Base-by-base conservation (phyloP, 1,284 basidiomycete species). In the Vanrija sp. region DNA sequence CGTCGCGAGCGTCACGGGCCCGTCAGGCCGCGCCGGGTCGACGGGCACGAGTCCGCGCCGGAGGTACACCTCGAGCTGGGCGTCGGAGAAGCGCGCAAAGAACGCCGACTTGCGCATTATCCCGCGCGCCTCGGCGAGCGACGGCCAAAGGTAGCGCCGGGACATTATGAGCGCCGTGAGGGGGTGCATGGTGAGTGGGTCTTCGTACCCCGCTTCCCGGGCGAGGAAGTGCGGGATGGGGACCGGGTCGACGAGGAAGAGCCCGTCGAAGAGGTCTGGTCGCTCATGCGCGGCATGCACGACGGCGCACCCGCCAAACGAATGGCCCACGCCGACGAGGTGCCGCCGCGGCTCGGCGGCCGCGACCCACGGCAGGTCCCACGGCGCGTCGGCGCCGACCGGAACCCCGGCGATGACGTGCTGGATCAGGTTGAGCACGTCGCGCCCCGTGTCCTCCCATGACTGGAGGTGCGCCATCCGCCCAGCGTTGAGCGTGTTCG, bases 201-300 rank as follows among this genome's bases (percentile, higher is more conserved):
- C 31, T 9, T 31, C 31, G 31, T 38, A 37, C 4, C 16, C 38
- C 36, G 43, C 42, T 12, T 25, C 44, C 3, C 25, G 45, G 18
- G 23, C 37, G 35, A 47, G 39, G 24, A 41, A 18, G 12, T 4
- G 36, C 14, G 45, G 45, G 22, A 27, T 31, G 19, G 66, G 62
- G 62, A 71, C 70, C 0, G 94, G 90, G 67, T 97, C 93, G 22
- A 94, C 75, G 15, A 94, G 80, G 41, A 91, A 78, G 27, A 95
- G 75, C 0, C 82, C 82, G 15, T 84, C 79, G 73, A 93, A 90
- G 8, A 93, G 75, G 1, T 77, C 75, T 0, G 91, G 88, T 49
- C 78, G 73, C 14, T 80, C 78, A 16, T 84, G 49, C 3, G 86
- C 84, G 1, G 84, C 85, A 22, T 85, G 79, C 7, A 67, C 62